phyloP scores from a whole-genome alignment of 2,329 filamentous ascomycete species.

The Hirsutella rhossiliensis region DNA sequence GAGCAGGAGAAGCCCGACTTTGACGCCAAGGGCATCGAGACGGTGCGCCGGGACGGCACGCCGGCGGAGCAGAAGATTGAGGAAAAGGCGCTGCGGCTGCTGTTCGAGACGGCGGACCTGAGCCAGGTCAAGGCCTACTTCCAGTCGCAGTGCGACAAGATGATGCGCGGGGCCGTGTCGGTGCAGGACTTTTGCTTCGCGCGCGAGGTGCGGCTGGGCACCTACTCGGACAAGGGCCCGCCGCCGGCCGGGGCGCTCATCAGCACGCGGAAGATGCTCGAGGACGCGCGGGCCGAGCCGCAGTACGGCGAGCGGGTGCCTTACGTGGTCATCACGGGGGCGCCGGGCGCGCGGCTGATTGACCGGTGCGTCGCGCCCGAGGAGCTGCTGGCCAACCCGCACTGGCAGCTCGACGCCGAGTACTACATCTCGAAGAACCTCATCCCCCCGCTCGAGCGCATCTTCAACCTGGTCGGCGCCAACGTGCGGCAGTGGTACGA shows the following conservation, averaged over 20 bases:
- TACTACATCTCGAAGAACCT: conserved; percentile 97
- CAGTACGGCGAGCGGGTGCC: conserved; percentile 93
- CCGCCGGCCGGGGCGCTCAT: conserved; percentile 83
- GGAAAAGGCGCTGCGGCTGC: conserved; percentile 75
- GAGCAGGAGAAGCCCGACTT: conserved; percentile 74
- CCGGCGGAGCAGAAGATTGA: conserved; percentile 95
- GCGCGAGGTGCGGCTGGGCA: conserved; percentile 79
- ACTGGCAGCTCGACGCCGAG: conserved; percentile 77
- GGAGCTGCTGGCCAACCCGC: conserved; percentile 61
- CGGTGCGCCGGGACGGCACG: conserved; percentile 86
- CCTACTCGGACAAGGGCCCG: conserved; percentile 64
- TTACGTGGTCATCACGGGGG: conserved; percentile 84
- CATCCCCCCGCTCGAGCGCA: conserved; percentile 87
- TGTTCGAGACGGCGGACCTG: conserved; percentile 84
- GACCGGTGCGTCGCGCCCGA: conserved; percentile 88
- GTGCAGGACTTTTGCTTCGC: conserved; percentile 96
- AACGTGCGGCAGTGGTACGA: conserved; percentile 89
- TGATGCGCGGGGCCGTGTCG: conserved; percentile 78
- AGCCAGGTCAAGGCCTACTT: conserved; percentile 86
- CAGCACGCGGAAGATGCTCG: conserved; percentile 73
- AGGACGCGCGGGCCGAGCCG: conserved; percentile 75
- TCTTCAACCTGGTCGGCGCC: conserved; percentile 91
- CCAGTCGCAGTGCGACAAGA: conserved; percentile 79
- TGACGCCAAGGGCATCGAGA: conserved; percentile 97
- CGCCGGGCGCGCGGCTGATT: conserved; percentile 71